phyloP scores from a whole-genome alignment of 2,329 filamentous ascomycete species.

The Aspergillus aculeatinus region DNA sequence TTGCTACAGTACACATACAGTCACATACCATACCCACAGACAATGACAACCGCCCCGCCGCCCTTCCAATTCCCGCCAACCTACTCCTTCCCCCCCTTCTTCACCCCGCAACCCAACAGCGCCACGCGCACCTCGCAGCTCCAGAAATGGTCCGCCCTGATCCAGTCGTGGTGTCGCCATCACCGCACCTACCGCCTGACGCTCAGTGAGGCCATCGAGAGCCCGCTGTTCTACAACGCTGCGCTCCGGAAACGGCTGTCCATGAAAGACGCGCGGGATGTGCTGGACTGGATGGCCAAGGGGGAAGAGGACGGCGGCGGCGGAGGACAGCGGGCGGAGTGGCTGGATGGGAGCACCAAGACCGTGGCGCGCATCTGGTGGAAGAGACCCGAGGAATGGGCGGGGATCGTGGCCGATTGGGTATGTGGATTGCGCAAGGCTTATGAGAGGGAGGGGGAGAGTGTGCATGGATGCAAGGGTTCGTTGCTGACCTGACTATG shows the following conservation, averaged over 20 bases:
- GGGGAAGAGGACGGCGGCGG: constrained; percentile 44
- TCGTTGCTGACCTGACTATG: not conserved
- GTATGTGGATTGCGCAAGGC: constrained; percentile 32
- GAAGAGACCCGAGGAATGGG: constrained; percentile 89
- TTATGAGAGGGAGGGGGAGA: too few species aligned
- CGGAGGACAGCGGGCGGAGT: constrained; percentile 58
- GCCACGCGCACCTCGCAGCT: constrained; percentile 54
- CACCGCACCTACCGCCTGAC: constrained; percentile 74
- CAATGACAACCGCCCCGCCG: constrained; percentile 13
- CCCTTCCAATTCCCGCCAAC: constrained; percentile 43
- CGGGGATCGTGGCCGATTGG: constrained; percentile 71
- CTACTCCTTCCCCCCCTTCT: constrained; percentile 55
- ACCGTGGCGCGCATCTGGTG: constrained; percentile 75
- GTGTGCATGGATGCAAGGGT: not conserved
- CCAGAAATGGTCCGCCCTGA: constrained; percentile 79
- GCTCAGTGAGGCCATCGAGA: constrained; percentile 60
- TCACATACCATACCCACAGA: not conserved
- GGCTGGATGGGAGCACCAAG: constrained; percentile 53
- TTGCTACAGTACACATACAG: not conserved
- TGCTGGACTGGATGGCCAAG: constrained; percentile 58
- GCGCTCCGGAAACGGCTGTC: constrained; percentile 47
- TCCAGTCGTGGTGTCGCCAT: constrained; percentile 79
- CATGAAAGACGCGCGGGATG: constrained; percentile 52
- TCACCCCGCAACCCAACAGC: constrained; percentile 49
- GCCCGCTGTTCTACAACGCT: constrained; percentile 57